Conservation (phyloP, 371 early-diverging fungal species). For the Conidiobolus incongruus region DNA sequence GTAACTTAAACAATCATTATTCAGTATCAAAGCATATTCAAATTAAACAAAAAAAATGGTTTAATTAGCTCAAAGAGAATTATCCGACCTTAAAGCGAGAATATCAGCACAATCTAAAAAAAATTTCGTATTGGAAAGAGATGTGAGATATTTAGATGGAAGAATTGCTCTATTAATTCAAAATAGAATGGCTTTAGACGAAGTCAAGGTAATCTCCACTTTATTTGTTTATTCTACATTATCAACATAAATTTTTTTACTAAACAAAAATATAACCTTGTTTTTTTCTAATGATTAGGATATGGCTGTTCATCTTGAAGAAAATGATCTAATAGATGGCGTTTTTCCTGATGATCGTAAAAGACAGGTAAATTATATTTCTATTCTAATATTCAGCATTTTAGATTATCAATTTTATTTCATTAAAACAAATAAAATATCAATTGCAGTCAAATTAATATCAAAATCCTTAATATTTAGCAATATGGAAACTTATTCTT, state of each 20-base stretch:
- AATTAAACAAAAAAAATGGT: background rate
- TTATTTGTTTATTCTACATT: background rate
- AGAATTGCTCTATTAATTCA: slow-evolving; percentile 84
- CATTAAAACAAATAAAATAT: too few species aligned
- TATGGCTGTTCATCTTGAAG: slow-evolving; percentile 48
- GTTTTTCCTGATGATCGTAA: slow-evolving; percentile 64
- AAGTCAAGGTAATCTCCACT: slow-evolving; percentile 18
- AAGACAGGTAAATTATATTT: slow-evolving; percentile 25
- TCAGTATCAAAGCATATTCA: background rate
- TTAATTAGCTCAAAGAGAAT: slow-evolving; percentile 44
- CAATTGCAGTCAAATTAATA: background rate
- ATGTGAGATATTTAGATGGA: slow-evolving; percentile 80
- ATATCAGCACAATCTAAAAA: slow-evolving; percentile 87
- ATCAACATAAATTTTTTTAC: too few species aligned
- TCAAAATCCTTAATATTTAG: slow-evolving; percentile 1
- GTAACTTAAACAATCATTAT: slow-evolving; percentile 10
- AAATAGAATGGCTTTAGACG: slow-evolving; percentile 76
- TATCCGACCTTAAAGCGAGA: slow-evolving; percentile 66
- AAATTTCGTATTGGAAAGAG: slow-evolving; percentile 84
- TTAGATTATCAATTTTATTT: too few species aligned
- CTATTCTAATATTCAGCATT: too few species aligned
- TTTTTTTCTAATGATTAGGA: too few species aligned
- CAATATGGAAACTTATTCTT: slow-evolving; percentile 84
- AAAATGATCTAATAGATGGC: slow-evolving; percentile 38
- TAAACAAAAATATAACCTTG: background rate